phyloP scores from a whole-genome alignment of 768 basidiomycete genomes.

The Kwoniella heveanensis region DNA sequence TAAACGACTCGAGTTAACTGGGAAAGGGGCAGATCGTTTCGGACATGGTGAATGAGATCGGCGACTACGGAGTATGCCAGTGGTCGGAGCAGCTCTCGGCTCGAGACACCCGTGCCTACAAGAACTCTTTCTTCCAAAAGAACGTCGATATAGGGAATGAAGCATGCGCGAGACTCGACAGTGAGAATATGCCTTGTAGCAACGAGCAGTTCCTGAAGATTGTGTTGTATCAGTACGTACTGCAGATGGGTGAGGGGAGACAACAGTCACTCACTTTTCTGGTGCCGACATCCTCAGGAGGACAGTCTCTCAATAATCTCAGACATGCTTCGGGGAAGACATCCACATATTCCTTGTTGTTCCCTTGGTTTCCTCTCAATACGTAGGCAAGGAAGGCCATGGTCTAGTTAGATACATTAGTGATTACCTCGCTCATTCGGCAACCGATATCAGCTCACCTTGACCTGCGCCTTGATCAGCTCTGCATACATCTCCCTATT shows the following conservation, averaged over 20 bases:
- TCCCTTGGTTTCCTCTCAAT: slow-evolving; percentile 65
- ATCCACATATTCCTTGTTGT: slow-evolving; percentile 75
- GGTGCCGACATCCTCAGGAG: slow-evolving; percentile 75
- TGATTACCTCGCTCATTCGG: neutral
- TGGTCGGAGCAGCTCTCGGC: slow-evolving; percentile 80
- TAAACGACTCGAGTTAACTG: slow-evolving; percentile 79
- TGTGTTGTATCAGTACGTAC: neutral
- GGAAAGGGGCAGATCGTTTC: slow-evolving; percentile 72
- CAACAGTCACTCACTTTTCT: slow-evolving; percentile 65
- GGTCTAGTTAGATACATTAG: slow-evolving; percentile 61
- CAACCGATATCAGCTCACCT: slow-evolving; percentile 61
- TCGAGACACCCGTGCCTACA: slow-evolving; percentile 78
- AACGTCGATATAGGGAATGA: slow-evolving; percentile 81
- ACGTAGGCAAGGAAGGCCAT: slow-evolving; percentile 90
- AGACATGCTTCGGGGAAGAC: slow-evolving; percentile 76
- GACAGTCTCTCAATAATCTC: slow-evolving; percentile 90
- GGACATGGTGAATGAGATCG: slow-evolving; percentile 89
- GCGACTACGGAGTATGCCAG: slow-evolving; percentile 84
- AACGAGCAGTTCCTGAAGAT: slow-evolving; percentile 77
- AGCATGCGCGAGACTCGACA: slow-evolving; percentile 72
- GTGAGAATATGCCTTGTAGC: slow-evolving; percentile 87
- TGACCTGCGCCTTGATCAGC: slow-evolving; percentile 84
- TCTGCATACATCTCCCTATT: slow-evolving; percentile 76
- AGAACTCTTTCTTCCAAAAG: slow-evolving; percentile 87
- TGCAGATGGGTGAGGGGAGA: neutral